Evolutionary conservation across 176 grass and related monocot species (phyloP).

Genomic region (Dactylis glomerata): DNA sequence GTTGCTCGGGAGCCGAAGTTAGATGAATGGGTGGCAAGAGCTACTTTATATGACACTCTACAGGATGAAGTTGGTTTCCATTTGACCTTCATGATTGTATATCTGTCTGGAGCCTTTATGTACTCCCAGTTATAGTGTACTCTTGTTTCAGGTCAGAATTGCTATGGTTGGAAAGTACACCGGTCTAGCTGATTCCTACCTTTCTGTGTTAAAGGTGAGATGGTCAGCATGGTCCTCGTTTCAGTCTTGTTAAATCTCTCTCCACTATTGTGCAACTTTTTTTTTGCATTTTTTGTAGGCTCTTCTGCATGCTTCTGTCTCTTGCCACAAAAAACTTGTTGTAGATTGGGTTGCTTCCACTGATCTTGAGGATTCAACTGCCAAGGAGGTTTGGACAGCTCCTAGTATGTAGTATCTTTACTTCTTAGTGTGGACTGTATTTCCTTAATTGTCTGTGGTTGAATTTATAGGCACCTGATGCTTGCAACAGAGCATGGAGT

Average conservation of each 20-base stretch:
- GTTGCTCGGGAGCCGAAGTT: constrained; percentile 3
- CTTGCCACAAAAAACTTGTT: constrained; percentile 17
- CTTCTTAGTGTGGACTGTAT: background rate
- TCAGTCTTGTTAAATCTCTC: background rate
- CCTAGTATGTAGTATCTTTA: background rate
- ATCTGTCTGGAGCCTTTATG: background rate
- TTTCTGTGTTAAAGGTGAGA: constrained; percentile 20
- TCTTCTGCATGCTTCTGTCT: constrained; percentile 5
- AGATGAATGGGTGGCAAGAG: constrained; percentile 24
- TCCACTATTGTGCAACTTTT: background rate
- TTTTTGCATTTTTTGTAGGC: background rate
- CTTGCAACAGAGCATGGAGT: constrained; percentile 53
- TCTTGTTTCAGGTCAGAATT: background rate
- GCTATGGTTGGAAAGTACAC: constrained; percentile 21
- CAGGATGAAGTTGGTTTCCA: background rate
- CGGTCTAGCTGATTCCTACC: constrained; percentile 4
- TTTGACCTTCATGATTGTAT: background rate
- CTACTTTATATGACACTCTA: constrained; percentile 25
- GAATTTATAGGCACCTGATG: constrained; percentile 55
- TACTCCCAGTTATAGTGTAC: background rate
- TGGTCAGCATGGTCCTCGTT: background rate
- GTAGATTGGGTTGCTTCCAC: constrained; percentile 42
- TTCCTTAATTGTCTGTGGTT: constrained; percentile 16
- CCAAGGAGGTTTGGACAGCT: constrained; percentile 45
- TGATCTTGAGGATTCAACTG: constrained; percentile 65